Percentiles rank a stretch among this genome's conserved stretches.
Evolutionary conservation across 2,329 filamentous ascomycete species (phyloP).

Genomic region (Gnomoniopsis sp.): DNA sequence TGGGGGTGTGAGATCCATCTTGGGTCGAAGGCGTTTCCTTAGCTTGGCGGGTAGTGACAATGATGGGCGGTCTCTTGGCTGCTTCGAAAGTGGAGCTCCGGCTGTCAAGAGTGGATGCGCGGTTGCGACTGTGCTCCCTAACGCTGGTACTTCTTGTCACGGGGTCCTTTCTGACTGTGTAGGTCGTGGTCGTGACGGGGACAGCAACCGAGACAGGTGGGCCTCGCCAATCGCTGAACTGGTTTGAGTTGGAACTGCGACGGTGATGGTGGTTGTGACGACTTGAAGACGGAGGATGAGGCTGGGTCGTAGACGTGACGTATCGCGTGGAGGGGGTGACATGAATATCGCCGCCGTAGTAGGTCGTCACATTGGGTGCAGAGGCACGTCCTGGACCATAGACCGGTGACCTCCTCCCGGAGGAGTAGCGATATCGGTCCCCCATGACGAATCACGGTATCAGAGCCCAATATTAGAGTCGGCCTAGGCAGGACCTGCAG

Average conservation of each 20-base stretch:
- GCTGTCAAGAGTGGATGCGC: conserved; percentile 48
- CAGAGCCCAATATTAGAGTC: not conserved
- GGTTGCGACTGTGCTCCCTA: conserved; percentile 45
- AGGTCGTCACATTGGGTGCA: conserved; percentile 39
- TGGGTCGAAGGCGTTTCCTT: conserved; percentile 40
- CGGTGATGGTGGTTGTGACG: conserved; percentile 14
- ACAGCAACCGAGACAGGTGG: conserved; percentile 21
- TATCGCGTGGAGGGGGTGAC: conserved; percentile 43
- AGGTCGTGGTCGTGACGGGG: conserved; percentile 51
- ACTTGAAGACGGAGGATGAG: conserved; percentile 22
- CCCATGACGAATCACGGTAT: conserved; percentile 35
- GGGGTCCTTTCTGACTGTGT: conserved; percentile 53
- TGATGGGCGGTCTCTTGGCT: conserved; percentile 46
- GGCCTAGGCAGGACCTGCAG: not conserved
- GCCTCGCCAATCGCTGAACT: conserved; percentile 27
- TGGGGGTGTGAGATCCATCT: conserved; percentile 26
- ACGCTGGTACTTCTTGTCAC: conserved; percentile 43
- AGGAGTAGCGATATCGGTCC: conserved; percentile 42
- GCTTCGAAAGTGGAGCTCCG: conserved; percentile 23
- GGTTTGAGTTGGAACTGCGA: conserved; percentile 26
- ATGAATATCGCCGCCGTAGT: conserved; percentile 53
- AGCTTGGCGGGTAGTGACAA: conserved; percentile 52
- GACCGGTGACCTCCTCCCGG: conserved; percentile 39
- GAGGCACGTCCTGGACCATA: conserved; percentile 52
- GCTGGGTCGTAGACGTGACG: conserved; percentile 20